phyloP scores from a whole-genome alignment of 768 basidiomycete species.

The Podaxis sp. region DNA sequence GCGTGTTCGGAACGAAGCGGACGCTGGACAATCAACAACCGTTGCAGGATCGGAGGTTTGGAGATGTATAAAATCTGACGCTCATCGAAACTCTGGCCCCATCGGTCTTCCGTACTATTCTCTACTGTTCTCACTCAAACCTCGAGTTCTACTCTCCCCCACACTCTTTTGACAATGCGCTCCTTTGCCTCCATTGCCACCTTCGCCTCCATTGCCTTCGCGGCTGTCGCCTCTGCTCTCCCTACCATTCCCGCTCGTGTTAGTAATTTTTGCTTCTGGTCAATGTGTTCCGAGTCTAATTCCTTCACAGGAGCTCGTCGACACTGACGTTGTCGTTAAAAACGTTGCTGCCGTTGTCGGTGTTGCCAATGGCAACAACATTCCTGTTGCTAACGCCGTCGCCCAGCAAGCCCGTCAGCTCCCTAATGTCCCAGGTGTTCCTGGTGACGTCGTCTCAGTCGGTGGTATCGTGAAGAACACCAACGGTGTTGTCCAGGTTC shows the following conservation, averaged over 20 bases:
- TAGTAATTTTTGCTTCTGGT: not conserved
- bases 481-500: not conserved
- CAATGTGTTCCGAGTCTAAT: not conserved
- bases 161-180: constrained; percentile 12
- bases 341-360: not conserved
- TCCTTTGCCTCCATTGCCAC: constrained; percentile 18
- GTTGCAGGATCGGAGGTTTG: not conserved
- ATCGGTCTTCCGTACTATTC: not conserved
- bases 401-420: not conserved
- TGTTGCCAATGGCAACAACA: not conserved
- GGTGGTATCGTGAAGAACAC: no score
- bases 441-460: not conserved
- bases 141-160: constrained; percentile 18
- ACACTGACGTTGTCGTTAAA: not conserved
- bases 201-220: constrained; percentile 17
- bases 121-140: constrained; percentile 4
- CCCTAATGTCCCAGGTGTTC: not conserved
- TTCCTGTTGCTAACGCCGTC: not conserved
- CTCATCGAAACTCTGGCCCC: not conserved
- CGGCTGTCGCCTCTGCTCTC: constrained; percentile 11
- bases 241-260: constrained; percentile 9
- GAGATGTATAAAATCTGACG: not conserved
- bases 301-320: not conserved
- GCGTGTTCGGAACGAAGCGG: not conserved
- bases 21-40: not conserved